Percentiles rank a stretch among this genome's conserved stretches.
phyloP scores from a whole-genome alignment of 108 stramenopile species.

The Pseudonitzschia multiseries region DNA sequence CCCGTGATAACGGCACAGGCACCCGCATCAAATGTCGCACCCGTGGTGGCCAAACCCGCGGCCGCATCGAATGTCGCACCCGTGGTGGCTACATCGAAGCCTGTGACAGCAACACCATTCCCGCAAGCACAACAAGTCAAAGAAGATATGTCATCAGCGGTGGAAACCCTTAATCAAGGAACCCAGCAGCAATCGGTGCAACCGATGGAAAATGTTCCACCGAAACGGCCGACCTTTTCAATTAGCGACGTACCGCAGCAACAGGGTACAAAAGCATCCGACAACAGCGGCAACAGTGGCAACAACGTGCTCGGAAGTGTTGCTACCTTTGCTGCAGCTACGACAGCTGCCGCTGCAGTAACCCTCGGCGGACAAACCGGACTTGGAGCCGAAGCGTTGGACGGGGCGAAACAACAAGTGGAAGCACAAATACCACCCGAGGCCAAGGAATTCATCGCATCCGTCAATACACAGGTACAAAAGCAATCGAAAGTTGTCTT shows the following conservation, averaged over 20 bases:
- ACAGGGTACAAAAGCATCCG: background rate
- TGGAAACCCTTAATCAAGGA: background rate
- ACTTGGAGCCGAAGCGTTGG: background rate
- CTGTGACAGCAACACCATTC: background rate
- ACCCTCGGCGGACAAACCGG: background rate
- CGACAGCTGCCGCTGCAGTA: slow-evolving; percentile 2
- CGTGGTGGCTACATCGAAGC: background rate
- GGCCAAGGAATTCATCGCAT: slow-evolving; percentile 9
- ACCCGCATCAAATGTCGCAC: background rate
- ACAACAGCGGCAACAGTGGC: background rate
- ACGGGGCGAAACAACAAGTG: slow-evolving; percentile 1
- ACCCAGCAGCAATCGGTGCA: background rate
- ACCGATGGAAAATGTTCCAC: background rate
- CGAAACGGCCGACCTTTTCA: slow-evolving; percentile 12
- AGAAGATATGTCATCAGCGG: background rate
- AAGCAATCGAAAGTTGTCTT: slow-evolving; percentile 10
- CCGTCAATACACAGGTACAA: slow-evolving; percentile 13
- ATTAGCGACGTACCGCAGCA: background rate
- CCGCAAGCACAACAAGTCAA: background rate
- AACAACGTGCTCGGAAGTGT: slow-evolving; percentile 6
- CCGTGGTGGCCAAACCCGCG: background rate
- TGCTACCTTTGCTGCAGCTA: slow-evolving; percentile 9
- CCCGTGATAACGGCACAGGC: background rate
- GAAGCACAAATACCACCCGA: slow-evolving; percentile 2
- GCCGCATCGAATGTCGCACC: background rate